phyloP scores from a whole-genome alignment of 2,329 filamentous ascomycete genomes.

The Botryotinia globosa region DNA sequence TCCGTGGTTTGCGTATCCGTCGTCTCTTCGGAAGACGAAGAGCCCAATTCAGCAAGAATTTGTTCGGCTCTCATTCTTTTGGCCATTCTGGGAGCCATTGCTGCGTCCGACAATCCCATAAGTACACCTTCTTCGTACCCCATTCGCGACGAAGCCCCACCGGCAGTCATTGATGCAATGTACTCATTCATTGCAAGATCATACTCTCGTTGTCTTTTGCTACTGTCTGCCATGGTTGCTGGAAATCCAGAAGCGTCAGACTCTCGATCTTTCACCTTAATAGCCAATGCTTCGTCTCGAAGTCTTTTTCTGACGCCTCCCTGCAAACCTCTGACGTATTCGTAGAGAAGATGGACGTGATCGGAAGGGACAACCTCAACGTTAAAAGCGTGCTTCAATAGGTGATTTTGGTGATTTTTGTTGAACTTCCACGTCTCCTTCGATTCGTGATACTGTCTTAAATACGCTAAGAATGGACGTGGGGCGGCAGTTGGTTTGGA shows the following conservation, averaged over 20 bases:
- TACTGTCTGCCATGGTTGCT: constrained; percentile 46
- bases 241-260: constrained; percentile 48
- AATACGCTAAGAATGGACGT: constrained; percentile 69
- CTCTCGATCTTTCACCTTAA: constrained; percentile 56
- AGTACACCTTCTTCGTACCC: constrained; percentile 38
- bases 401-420: constrained; percentile 82
- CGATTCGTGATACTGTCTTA: constrained; percentile 70
- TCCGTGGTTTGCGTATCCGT: constrained; percentile 21
- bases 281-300: constrained; percentile 60
- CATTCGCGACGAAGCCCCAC: constrained; percentile 27
- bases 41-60: constrained; percentile 53
- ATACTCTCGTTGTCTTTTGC: constrained; percentile 55
- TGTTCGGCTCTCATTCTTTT: constrained; percentile 63
- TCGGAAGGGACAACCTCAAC: constrained; percentile 65
- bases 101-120: constrained; percentile 45
- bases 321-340: constrained; percentile 77
- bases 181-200: constrained; percentile 47
- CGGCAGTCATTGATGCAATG: constrained; percentile 33
- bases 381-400: constrained; percentile 80
- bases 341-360: constrained; percentile 67
- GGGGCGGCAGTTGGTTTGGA: constrained; percentile 19
- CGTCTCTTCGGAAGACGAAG: constrained; percentile 21
- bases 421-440: constrained; percentile 88
- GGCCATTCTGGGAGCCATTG: constrained; percentile 54
- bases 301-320: constrained; percentile 70